Conservation (phyloP, 1,284 basidiomycete genomes). For the Mycosarcoma mackinlayi region DNA sequence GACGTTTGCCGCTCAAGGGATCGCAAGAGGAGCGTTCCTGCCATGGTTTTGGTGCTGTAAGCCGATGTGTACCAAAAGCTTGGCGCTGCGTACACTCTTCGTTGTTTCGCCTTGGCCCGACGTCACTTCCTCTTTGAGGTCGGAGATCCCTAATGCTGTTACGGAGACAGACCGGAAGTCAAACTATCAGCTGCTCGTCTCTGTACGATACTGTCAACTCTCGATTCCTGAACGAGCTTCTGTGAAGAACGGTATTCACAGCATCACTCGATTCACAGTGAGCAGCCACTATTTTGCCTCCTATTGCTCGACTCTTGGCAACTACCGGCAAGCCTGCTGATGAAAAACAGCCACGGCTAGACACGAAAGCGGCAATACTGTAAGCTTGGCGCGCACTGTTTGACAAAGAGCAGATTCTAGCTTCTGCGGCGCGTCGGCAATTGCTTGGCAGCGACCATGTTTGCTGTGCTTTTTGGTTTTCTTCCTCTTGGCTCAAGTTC, state of each 20-base stretch:
- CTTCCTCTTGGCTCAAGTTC: slow-evolving; percentile 22
- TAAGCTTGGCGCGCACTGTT: slow-evolving; percentile 19
- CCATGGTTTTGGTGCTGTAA: background rate
- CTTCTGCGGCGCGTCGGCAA: too few relatives aligned
- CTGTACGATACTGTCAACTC: too few relatives aligned
- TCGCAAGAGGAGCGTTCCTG: background rate
- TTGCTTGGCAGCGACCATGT: slow-evolving; percentile 7
- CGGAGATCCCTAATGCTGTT: too few relatives aligned
- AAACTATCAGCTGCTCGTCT: too few relatives aligned
- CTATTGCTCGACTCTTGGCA: slow-evolving; percentile 10
- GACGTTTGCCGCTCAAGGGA: background rate
- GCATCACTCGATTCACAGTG: too few relatives aligned
- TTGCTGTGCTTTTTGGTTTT: background rate
- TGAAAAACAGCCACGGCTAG: background rate
- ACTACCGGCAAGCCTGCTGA: too few relatives aligned
- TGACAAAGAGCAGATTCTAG: slow-evolving; percentile 11
- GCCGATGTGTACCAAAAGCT: slow-evolving; percentile 14
- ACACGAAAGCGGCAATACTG: too few relatives aligned
- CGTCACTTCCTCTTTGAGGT: too few relatives aligned
- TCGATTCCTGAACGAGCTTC: too few relatives aligned
- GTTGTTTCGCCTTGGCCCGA: too few relatives aligned
- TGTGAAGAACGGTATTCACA: too few relatives aligned
- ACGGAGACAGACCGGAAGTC: too few relatives aligned
- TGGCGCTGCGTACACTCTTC: background rate
- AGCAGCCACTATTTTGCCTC: background rate